Evolutionary conservation across 441 rosid species (phyloP), one percentile per base, ranked within the genome.

Genomic region (Populus hybrid): DNA sequence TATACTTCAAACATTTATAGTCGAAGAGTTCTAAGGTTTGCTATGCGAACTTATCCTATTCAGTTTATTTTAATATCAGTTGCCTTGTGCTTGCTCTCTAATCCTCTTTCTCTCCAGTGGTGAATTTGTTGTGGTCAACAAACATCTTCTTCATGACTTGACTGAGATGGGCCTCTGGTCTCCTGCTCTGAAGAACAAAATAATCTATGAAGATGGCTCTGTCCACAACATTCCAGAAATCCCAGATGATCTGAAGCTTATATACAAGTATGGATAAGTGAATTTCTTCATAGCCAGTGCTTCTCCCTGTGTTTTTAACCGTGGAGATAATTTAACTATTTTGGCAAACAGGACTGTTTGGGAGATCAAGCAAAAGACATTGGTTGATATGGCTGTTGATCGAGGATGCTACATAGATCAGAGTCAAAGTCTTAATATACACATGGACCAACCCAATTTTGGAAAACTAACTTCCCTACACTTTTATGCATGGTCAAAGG

Each of bases 91-190:
- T 70, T 14, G 66, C 66, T 53, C 71, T 73, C 30, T 28, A 71
- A 68, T 50, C 65, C 19, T 72, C 63, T 28, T 28, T 28, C 30
- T 53, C 50, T 85, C 69, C 85, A 92, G 98, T 23, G 97, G 97
- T 69, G 98, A 94, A 80, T 94, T 94, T 80, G 98, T 94, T 66
- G 98, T 92, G 35, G 97, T 92, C 81, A 94, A 94, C 87, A 94
- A 94, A 79, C 98, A 94, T 89, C 95, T 94, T 83, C 97, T 94
- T 79, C 89, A 92, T 71, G 97, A 94, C 84, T 78, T 94, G 63
- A 91, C 95, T 2, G 98, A 92, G 82, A 88, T 92, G 97, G 93
- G 97, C 67, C 83, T 91, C 5, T 94, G 97, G 97, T 85, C 92
- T 72, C 95, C 97, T 57, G 71, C 87, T 2, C 59, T 91, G 18